phyloP scores from a whole-genome alignment of 225 moss, liverwort and hornwort species.

The Ulota crispa region DNA sequence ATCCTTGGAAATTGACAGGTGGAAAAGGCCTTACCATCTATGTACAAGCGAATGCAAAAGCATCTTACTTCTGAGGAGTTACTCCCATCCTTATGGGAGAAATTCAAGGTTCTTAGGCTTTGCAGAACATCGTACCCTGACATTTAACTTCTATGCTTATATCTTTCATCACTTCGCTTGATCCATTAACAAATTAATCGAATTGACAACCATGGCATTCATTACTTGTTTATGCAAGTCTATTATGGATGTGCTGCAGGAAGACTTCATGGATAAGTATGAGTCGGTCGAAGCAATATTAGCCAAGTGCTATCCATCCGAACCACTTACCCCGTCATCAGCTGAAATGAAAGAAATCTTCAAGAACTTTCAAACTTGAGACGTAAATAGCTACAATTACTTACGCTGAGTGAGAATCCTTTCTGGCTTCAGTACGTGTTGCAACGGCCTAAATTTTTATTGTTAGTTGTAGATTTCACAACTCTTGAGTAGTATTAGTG shows the following conservation, averaged over 20 bases:
- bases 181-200: background rate
- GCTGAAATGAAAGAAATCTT: conserved; percentile 96
- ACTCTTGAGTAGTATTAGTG: conserved; percentile 19
- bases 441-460: background rate
- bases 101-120: conserved; percentile 79
- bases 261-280: conserved; percentile 94
- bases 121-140: background rate
- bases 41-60: conserved; percentile 99
- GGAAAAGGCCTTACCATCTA: conserved; percentile 78
- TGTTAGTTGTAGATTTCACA: conserved; percentile 16
- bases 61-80: conserved; percentile 94
- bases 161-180: background rate
- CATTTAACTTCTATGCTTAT: background rate
- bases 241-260: conserved; percentile 58
- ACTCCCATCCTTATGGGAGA: conserved; percentile 97
- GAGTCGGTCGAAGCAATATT: conserved; percentile 83
- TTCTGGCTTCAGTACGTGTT: background rate
- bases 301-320: conserved; percentile 86
- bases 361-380: conserved; percentile 55
- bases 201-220: background rate
- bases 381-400: background rate
- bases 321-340: conserved; percentile 78
- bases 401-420: background rate
- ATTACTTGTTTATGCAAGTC: conserved; percentile 1
- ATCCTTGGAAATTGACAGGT: conserved; percentile 57